These are phyloP conservation scores for Clavispora carvajalis DNA, from an alignment of 805 yeast species.

Conservation along the genomic window DNA sequence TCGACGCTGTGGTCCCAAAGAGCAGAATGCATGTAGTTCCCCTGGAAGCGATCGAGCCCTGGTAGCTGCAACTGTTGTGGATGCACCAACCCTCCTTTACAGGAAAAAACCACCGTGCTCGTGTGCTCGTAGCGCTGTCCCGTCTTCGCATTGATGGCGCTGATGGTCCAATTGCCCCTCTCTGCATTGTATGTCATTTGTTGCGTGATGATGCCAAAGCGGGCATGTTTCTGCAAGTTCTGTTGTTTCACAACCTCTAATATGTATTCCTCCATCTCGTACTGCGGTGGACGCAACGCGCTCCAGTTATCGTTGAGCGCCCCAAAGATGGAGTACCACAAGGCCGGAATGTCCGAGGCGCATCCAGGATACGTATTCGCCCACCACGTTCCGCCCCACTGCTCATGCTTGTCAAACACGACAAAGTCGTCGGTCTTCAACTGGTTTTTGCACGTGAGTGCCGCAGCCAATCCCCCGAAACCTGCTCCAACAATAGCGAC, in stretches of 20 bases:
- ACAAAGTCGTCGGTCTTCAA: slow-evolving; percentile 26
- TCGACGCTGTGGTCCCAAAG: slow-evolving; percentile 31
- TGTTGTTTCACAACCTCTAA: slow-evolving; percentile 26
- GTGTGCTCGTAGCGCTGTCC: slow-evolving; percentile 31
- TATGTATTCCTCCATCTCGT: slow-evolving; percentile 39
- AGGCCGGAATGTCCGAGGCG: slow-evolving; percentile 41
- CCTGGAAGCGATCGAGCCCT: slow-evolving; percentile 33
- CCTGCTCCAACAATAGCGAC: slow-evolving; percentile 39
- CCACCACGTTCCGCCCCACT: slow-evolving; percentile 42
- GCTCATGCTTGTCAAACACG: slow-evolving; percentile 34
- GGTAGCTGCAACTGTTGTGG: slow-evolving; percentile 26
- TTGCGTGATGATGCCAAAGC: slow-evolving; percentile 20
- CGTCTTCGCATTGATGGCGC: slow-evolving; percentile 20
- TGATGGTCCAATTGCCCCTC: slow-evolving; percentile 24
- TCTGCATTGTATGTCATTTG: slow-evolving; percentile 20
- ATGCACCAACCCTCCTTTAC: slow-evolving; percentile 34
- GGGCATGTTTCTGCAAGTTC: slow-evolving; percentile 17
- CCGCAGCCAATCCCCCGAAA: slow-evolving; percentile 33
- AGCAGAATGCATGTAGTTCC: slow-evolving; percentile 38
- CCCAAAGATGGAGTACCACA: slow-evolving; percentile 33
- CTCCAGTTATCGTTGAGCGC: slow-evolving; percentile 35
- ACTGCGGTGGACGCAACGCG: slow-evolving; percentile 36
- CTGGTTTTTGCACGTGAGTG: slow-evolving; percentile 22
- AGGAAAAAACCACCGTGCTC: slow-evolving; percentile 20
- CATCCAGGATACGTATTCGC: slow-evolving; percentile 43